Percentiles rank a stretch among this genome's conserved stretches.
phyloP scores from a whole-genome alignment of 768 basidiomycete genomes.

The Phaeolepiota aurea region DNA sequence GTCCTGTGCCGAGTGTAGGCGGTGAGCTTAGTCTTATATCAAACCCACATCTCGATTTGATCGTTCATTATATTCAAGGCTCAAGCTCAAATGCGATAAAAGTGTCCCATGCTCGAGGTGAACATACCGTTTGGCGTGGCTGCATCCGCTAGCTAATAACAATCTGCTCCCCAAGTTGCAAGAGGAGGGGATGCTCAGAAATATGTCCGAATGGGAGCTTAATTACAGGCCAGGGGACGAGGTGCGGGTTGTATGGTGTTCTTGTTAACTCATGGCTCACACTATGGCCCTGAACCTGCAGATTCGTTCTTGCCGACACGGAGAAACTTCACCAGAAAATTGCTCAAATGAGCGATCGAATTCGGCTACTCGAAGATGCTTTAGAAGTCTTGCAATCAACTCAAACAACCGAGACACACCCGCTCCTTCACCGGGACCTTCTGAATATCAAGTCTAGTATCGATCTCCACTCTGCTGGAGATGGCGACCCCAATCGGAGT shows the following conservation, averaged over 20 bases:
- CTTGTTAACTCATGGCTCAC: slow-evolving; percentile 1
- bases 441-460: slow-evolving; percentile 61
- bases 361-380: slow-evolving; percentile 65
- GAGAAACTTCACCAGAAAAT: slow-evolving; percentile 66
- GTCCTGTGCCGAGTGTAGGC: slow-evolving; percentile 57
- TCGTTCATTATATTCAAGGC: slow-evolving; percentile 23
- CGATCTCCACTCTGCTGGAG: slow-evolving; percentile 55
- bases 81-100: slow-evolving; percentile 73
- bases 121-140: too few relatives aligned
- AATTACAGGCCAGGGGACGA: slow-evolving; percentile 70
- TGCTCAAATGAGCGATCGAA: slow-evolving; percentile 58
- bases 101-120: slow-evolving; percentile 51
- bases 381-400: slow-evolving; percentile 46
- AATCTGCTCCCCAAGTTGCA: slow-evolving; percentile 36
- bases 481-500: slow-evolving; percentile 16
- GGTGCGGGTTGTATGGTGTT: slow-evolving; percentile 29
- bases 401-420: slow-evolving; percentile 43
- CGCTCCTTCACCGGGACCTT: slow-evolving; percentile 50
- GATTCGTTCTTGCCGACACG: slow-evolving; percentile 67
- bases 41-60: not conserved
- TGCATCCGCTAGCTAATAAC: too few relatives aligned
- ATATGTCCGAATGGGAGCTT: slow-evolving; percentile 77
- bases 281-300: slow-evolving; percentile 11
- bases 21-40: slow-evolving; percentile 32
- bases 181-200: slow-evolving; percentile 65